Conservation (phyloP, 192 early-diverging fungal species). For the Rhizophlyctis rosea region DNA sequence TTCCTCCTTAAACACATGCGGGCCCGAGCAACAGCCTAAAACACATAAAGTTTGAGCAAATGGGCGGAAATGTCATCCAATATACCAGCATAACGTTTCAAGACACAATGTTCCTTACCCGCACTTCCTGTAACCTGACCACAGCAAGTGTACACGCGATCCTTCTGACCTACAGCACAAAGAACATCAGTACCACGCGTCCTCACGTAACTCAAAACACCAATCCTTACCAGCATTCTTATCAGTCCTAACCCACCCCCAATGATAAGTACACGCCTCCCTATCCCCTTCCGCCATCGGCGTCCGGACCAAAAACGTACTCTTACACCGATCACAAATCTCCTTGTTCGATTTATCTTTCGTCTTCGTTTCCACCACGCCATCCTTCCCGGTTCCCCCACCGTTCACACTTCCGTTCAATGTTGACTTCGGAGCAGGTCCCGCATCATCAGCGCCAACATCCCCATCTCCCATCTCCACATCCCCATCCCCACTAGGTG, state of each 20-base stretch:
- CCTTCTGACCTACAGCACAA: conserved; percentile 30
- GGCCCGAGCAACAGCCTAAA: conserved; percentile 52
- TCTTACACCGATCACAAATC: conserved; percentile 51
- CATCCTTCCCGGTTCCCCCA: too few species aligned
- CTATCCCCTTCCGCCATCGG: conserved; percentile 35
- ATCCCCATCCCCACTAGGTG: not conserved
- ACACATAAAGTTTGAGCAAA: too few species aligned
- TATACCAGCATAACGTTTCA: too few species aligned
- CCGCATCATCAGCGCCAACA: not conserved
- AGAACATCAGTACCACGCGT: not conserved
- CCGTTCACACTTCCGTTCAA: conserved; percentile 6
- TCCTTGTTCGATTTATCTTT: conserved; percentile 3
- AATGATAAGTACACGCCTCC: conserved; percentile 48
- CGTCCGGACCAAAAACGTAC: conserved; percentile 38
- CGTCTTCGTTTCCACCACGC: conserved; percentile 9
- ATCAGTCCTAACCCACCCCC: conserved; percentile 25
- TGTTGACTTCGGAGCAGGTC: not conserved
- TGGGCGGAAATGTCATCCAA: conserved; percentile 25
- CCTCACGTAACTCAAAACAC: not conserved
- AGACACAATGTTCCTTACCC: not conserved
- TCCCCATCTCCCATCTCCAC: not conserved
- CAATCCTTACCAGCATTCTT: conserved; percentile 25
- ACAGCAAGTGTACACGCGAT: conserved; percentile 49
- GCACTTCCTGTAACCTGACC: not conserved
- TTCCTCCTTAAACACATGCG: conserved; percentile 69